phyloP scores from a whole-genome alignment of 2,329 filamentous ascomycete genomes.

The Cordyceps javanica region DNA sequence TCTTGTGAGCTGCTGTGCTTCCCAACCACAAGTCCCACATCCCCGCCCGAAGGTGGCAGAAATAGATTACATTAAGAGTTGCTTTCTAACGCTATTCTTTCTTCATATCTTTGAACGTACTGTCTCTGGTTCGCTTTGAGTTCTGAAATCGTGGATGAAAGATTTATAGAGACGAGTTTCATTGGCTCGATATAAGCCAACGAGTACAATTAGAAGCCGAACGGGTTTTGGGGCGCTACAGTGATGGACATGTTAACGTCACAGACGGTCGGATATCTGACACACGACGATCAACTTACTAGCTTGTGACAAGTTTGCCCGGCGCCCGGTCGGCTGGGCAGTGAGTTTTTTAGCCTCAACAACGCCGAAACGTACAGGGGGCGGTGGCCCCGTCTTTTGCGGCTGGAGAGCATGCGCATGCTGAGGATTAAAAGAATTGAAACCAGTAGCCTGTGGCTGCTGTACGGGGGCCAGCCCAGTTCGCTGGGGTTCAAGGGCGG shows the following conservation, averaged over 20 bases:
- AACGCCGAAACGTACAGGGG: slow-evolving; percentile 84
- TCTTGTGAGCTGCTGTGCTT: neutral
- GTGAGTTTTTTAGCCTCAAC: slow-evolving; percentile 68
- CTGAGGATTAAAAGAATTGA: slow-evolving; percentile 44
- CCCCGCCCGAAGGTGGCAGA: neutral
- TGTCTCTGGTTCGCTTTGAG: neutral
- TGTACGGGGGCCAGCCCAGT: slow-evolving; percentile 43
- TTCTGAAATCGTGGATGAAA: neutral
- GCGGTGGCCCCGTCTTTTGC: slow-evolving; percentile 60
- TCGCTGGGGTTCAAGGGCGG: slow-evolving; percentile 53
- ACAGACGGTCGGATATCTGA: neutral
- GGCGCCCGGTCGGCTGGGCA: slow-evolving; percentile 80
- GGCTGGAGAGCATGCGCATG: slow-evolving; percentile 40
- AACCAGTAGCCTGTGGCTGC: slow-evolving; percentile 44
- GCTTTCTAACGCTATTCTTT: slow-evolving; percentile 1
- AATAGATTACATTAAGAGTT: slow-evolving; percentile 2
- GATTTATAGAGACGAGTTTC: neutral
- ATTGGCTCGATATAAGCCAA: neutral
- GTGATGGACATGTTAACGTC: neutral
- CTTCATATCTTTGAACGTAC: neutral
- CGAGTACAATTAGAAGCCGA: slow-evolving; percentile 37
- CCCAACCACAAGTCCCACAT: neutral
- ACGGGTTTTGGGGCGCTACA: slow-evolving; percentile 47
- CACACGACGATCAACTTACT: slow-evolving; percentile 56
- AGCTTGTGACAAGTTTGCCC: slow-evolving; percentile 87